Evolutionary conservation across 2,329 filamentous ascomycete species (phyloP).

Genomic region (Chaetoscypha palmicola): DNA sequence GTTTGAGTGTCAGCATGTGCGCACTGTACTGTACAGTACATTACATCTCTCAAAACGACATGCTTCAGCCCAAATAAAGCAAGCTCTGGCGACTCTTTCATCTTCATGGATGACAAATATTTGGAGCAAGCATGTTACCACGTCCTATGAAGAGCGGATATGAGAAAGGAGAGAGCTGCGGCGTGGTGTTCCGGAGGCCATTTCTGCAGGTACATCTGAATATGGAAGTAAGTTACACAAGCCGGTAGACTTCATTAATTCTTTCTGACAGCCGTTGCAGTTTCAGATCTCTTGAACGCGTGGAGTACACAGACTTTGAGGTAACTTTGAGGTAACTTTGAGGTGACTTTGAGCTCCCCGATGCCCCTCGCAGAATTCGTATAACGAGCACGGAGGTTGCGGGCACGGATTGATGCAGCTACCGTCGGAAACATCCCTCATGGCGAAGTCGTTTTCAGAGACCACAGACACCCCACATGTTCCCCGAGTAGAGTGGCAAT

Average conservation of each 20-base stretch:
- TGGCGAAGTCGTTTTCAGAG: slow-evolving; percentile 14
- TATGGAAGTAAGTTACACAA: too few relatives aligned
- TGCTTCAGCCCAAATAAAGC: too few relatives aligned
- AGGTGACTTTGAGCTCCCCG: slow-evolving; percentile 11
- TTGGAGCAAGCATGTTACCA: too few relatives aligned
- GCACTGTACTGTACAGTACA: too few relatives aligned
- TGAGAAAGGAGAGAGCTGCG: background rate
- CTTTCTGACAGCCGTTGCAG: slow-evolving; percentile 25
- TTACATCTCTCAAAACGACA: too few relatives aligned
- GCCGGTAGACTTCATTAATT: too few relatives aligned
- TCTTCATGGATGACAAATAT: too few relatives aligned
- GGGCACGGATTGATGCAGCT: slow-evolving; percentile 17
- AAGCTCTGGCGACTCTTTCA: too few relatives aligned
- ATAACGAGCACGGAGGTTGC: slow-evolving; percentile 19
- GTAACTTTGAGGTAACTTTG: too few relatives aligned
- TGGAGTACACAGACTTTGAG: slow-evolving; percentile 24
- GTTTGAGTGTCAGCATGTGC: too few relatives aligned
- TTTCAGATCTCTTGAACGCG: slow-evolving; percentile 29
- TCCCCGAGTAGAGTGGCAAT: background rate
- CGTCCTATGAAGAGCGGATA: background rate
- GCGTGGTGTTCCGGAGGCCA: background rate
- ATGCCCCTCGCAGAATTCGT: slow-evolving; percentile 14
- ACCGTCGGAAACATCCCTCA: slow-evolving; percentile 15
- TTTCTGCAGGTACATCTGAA: slow-evolving; percentile 11
- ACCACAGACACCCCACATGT: slow-evolving; percentile 1